These are phyloP conservation scores for Nicotiana tabacum DNA, from an alignment of 257 asterid species.

Conservation along the genomic window DNA sequence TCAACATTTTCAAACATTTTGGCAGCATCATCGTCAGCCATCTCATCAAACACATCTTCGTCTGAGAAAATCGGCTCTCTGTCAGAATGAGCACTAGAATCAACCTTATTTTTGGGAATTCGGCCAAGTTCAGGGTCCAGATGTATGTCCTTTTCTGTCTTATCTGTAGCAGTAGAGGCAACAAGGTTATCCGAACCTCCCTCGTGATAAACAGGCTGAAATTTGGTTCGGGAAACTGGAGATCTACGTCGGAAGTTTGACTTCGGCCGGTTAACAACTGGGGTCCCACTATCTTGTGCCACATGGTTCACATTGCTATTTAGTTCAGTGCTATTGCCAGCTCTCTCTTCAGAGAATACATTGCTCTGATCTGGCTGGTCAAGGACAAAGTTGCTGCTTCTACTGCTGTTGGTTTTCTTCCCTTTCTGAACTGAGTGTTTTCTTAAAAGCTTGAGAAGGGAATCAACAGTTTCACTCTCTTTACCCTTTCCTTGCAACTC, in stretches of 20 bases:
- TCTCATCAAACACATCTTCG: conserved; percentile 32
- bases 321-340: conserved; percentile 21
- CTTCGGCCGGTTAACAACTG: conserved; percentile 54
- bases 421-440: conserved; percentile 85
- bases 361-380: conserved; percentile 43
- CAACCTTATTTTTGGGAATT: conserved; percentile 10
- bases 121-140: conserved; percentile 26
- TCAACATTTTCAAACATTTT: conserved; percentile 26
- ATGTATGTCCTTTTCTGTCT: conserved; percentile 1
- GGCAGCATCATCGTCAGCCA: conserved; percentile 28
- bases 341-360: conserved; percentile 32
- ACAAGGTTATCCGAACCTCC: conserved; percentile 20
- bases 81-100: conserved; percentile 3
- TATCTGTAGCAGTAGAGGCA: background rate
- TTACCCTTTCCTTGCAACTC: conserved; percentile 52
- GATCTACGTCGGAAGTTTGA: conserved; percentile 75
- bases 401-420: conserved; percentile 37
- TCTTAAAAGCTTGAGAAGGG: conserved; percentile 87
- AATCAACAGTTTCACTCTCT: conserved; percentile 91
- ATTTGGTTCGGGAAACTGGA: conserved; percentile 58
- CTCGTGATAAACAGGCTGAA: conserved; percentile 39
- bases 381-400: conserved; percentile 47
- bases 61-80: conserved; percentile 19
- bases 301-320: conserved; percentile 30
- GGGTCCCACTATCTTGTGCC: conserved; percentile 33